Base-by-base conservation (phyloP, 768 basidiomycete species). In the Phallus indusiatus region DNA sequence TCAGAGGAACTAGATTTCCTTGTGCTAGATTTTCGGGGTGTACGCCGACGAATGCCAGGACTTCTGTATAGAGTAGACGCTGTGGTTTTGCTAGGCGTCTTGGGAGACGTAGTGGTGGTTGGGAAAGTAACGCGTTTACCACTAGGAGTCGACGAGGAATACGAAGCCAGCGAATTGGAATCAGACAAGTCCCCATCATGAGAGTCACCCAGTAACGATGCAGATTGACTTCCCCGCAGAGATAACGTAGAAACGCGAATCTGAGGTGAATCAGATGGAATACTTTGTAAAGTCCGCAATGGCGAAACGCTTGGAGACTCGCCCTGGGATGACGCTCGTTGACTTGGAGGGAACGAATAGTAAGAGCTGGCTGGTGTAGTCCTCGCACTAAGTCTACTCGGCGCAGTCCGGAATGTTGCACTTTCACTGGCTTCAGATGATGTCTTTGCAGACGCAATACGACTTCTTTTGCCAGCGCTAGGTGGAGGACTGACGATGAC, bases 171-270 rank as follows among this genome's bases (percentile, higher is more conserved):
- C 17, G 59, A 60, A 22, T 54, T 60, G 9, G 35, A n/a, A n/a
- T 55, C 53, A 12, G 59, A 54, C n/a, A 22, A 35, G 34, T 59
- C 72, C 67, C 61, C 61, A 34, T 73, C 77, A 54, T 79, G 79
- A 7, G 82, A 82, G 61, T 82, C 81, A 1, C 81, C 80, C 7
- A 83, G 69, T 55, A 79, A 76, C 0, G 84, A 85, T 1, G 76
- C 77, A 14, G 81, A 80, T 18, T 78, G 75, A 9, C 80, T 75
- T 11, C 80, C 71, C 7, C 80, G 70, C 55, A 77, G 78, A 0
- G 81, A 80, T 34, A 82, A 65, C 2, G 81, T 78, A 0, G 83
- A 82, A 0, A 81, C 66, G 3, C 75, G 68, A 22, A 79, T 68
- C 33, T 78, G 72, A 0, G 81, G 83, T 18, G 56, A 59, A 52